phyloP scores from a whole-genome alignment of 768 basidiomycete species.

The Plicaturopsis crispa region DNA sequence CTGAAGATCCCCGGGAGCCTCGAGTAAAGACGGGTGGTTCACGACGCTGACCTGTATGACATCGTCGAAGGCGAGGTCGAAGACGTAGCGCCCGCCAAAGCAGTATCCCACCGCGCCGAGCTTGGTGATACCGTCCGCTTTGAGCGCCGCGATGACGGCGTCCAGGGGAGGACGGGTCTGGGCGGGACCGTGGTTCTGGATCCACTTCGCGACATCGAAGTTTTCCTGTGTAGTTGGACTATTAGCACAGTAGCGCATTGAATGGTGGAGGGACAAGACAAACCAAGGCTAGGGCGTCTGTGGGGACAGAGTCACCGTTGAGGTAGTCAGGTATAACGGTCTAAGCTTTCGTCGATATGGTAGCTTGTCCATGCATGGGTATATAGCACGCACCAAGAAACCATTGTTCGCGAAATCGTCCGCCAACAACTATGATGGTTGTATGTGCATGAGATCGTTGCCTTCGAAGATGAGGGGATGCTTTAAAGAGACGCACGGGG shows the following conservation, averaged over 20 bases:
- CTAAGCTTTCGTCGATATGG: conserved; percentile 1
- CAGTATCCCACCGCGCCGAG: conserved; percentile 66
- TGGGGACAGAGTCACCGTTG: conserved; percentile 17
- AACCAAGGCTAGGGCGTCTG: conserved; percentile 23
- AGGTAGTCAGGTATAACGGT: conserved; percentile 9
- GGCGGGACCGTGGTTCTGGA: conserved; percentile 29
- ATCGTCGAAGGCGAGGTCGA: conserved; percentile 56
- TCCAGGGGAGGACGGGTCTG: conserved; percentile 43
- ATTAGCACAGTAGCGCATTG: neutral
- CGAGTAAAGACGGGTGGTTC: conserved; percentile 57
- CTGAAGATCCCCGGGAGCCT: conserved; percentile 55
- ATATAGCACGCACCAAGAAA: conserved; percentile 18
- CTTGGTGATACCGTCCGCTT: conserved; percentile 45
- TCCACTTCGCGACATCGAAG: conserved; percentile 37
- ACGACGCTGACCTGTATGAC: conserved; percentile 39
- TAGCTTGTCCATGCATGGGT: neutral
- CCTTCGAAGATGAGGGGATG: neutral
- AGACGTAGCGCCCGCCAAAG: conserved; percentile 57
- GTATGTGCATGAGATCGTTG: neutral
- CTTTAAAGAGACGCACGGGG: neutral
- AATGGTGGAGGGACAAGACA: neutral
- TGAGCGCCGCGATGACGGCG: conserved; percentile 49
- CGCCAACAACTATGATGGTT: conserved; percentile 16
- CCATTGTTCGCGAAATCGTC: conserved; percentile 32
- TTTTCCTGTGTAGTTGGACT: conserved; percentile 10